phyloP scores from a whole-genome alignment of 352 stramenopile species.

The Discostella stelligera region DNA sequence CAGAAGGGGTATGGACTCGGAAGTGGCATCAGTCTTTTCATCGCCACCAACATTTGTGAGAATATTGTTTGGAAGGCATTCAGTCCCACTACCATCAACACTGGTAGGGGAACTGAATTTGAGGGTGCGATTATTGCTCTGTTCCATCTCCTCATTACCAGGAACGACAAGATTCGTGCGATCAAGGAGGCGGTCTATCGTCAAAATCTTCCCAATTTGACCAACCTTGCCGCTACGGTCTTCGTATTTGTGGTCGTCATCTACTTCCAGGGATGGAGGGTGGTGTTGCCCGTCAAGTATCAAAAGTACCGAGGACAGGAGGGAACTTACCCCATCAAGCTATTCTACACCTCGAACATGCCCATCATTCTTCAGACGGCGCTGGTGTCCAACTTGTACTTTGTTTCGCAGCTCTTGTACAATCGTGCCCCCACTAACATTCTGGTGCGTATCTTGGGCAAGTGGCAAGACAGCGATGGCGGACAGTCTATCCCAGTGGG shows the following conservation, averaged over 20 bases:
- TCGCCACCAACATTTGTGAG: constrained; percentile 99
- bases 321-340: constrained; percentile 99
- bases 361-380: constrained; percentile 99
- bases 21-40: constrained; percentile 98
- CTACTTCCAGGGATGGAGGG: constrained; percentile 99
- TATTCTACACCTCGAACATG: constrained; percentile 99
- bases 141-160: constrained; percentile 98
- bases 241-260: constrained; percentile 99
- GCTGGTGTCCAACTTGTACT: constrained; percentile 99
- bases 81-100: constrained; percentile 99
- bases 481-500: constrained; percentile 95
- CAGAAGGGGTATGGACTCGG: constrained; percentile 99
- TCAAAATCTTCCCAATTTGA: constrained; percentile 98
- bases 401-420: constrained; percentile 98
- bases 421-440: constrained; percentile 98
- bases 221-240: constrained; percentile 97
- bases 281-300: constrained; percentile 96
- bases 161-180: constrained; percentile 95
- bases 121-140: constrained; percentile 99
- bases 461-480: constrained; percentile 97
- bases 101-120: constrained; percentile 97
- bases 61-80: constrained; percentile 99
- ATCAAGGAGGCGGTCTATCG: constrained; percentile 98
- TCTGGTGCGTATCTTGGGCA: constrained; percentile 95
- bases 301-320: constrained; percentile 98